These are phyloP conservation scores for Thelephora terrestris DNA, from an alignment of 1,284 basidiomycete species.

Conservation along the genomic window DNA sequence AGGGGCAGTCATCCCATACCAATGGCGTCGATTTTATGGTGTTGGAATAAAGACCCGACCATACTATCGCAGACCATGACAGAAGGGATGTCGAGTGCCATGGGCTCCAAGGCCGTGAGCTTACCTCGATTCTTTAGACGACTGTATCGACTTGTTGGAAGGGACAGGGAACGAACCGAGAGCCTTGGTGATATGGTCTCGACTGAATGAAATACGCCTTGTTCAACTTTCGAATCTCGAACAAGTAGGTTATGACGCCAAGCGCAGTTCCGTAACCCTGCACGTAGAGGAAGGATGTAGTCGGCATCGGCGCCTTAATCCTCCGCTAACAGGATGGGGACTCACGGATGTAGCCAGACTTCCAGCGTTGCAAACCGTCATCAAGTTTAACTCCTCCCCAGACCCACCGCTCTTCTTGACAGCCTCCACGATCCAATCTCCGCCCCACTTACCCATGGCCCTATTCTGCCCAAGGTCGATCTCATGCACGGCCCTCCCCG, in stretches of 20 bases:
- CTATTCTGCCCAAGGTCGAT: slow-evolving; percentile 82
- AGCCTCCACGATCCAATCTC: slow-evolving; percentile 68
- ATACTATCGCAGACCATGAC: slow-evolving; percentile 95
- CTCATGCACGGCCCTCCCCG: slow-evolving; percentile 58
- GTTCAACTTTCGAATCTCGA: slow-evolving; percentile 65
- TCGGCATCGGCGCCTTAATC: slow-evolving; percentile 7
- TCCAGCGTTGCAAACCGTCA: slow-evolving; percentile 95
- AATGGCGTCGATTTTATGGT: slow-evolving; percentile 78
- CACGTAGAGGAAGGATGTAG: not conserved
- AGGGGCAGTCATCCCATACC: slow-evolving; percentile 49
- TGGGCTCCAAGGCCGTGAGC: slow-evolving; percentile 80
- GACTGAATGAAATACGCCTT: slow-evolving; percentile 88
- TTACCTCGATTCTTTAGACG: slow-evolving; percentile 24
- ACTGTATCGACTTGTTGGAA: not conserved
- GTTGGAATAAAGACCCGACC: slow-evolving; percentile 87
- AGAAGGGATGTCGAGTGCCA: slow-evolving; percentile 70
- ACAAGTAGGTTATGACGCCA: slow-evolving; percentile 84
- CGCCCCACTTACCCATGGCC: slow-evolving; percentile 73
- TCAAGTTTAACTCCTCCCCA: slow-evolving; percentile 54
- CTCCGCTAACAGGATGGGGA: no score
- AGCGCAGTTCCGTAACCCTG: slow-evolving; percentile 88
- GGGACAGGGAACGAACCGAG: slow-evolving; percentile 35
- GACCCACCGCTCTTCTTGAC: slow-evolving; percentile 38
- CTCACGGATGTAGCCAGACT: slow-evolving; percentile 83
- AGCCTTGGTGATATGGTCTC: slow-evolving; percentile 88